Evolutionary conservation across 2,329 filamentous ascomycete species (phyloP), one percentile per base, ranked within the genome.

Genomic region (Sarocladium brachiariae): DNA sequence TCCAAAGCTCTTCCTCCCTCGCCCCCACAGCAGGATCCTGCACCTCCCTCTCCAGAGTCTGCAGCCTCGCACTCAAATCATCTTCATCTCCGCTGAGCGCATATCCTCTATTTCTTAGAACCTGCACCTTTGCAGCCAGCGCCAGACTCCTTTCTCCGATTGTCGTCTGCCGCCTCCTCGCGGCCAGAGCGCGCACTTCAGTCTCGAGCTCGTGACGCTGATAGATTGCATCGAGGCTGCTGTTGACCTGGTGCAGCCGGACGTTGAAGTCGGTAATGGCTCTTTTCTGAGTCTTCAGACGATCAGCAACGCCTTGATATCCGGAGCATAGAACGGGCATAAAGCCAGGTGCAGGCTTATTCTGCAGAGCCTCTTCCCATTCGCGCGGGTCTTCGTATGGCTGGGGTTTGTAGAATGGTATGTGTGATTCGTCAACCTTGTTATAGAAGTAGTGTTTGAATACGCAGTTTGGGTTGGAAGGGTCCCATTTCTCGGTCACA

Each of bases 361-460:
- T 86, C 57, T 86, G 80, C 24, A 92, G 77, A 0, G 89, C 89
- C 59, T 90, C 86, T 61, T 95, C 89, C 87, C 88, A 95, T 62
- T 87, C 87, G 56, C 81, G 78, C 33, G 84, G 80, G 61, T 91
- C 83, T 62, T 93, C 89, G 57, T 80, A 74, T 1, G 81, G 72
- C 14, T 79, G 74, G 2, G 86, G 86, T 56, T 83, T 80, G 66
- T 87, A 91, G 65, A 86, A 90, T 10, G 86, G 86, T n/a, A 86
- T 83, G 62, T 79, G 78, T 49, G 81, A 78, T 60, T 86, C 81
- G 55, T 86, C 83, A 55, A 91, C 87, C 57, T 87, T 83, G 70
- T 93, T 93, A 75, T 93, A 95, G 65, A 93, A 89, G 72, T 92
- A 92, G 62, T 87, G 75, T 65, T 89, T 86, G 71, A 93, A 89